Percentiles rank a stretch among this genome's conserved stretches.
These are phyloP conservation scores for Talaromyces adpressus DNA, from an alignment of 495 filamentous ascomycete genomes.

Conservation along the genomic window DNA sequence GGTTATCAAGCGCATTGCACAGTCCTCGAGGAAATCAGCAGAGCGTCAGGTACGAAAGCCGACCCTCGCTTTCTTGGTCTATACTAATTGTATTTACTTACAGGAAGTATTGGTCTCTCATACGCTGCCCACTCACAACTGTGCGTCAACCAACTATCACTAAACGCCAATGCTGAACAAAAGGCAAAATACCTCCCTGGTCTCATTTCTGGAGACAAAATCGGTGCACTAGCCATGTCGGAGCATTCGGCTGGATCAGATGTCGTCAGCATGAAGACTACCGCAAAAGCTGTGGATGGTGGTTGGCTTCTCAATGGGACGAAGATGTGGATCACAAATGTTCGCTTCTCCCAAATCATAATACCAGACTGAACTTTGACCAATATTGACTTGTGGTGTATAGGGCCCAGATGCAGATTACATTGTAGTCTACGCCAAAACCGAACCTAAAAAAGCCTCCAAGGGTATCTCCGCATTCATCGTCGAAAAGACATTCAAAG, in stretches of 20 bases:
- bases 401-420: conserved; percentile 85
- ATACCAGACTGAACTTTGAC: too few relatives aligned
- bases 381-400: not conserved
- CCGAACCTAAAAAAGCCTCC: conserved; percentile 67
- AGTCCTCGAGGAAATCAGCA: conserved; percentile 85
- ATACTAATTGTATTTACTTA: conserved; percentile 15
- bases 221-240: conserved; percentile 93
- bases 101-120: conserved; percentile 81
- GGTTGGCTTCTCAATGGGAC: conserved; percentile 83
- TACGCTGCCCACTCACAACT: conserved; percentile 97
- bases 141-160: conserved; percentile 91
- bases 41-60: conserved; percentile 47
- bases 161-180: conserved; percentile 77
- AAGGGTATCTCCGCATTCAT: conserved; percentile 96
- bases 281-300: conserved; percentile 70
- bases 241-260: conserved; percentile 88
- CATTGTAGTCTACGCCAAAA: conserved; percentile 94
- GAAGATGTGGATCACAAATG: conserved; percentile 99
- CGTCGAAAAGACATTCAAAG: conserved; percentile 62
- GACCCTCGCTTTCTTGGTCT: not conserved
- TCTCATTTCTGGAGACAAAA: conserved; percentile 70
- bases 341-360: conserved; percentile 19
- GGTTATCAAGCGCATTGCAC: conserved; percentile 97
- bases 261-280: conserved; percentile 92
- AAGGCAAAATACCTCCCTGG: conserved; percentile 75